A percentile compares a stretch with the other conserved stretches of the same genome.
Evolutionary conservation across 164 flowering plant genomes (phyloP).

Genomic region (Pachysandra terminalis): DNA sequence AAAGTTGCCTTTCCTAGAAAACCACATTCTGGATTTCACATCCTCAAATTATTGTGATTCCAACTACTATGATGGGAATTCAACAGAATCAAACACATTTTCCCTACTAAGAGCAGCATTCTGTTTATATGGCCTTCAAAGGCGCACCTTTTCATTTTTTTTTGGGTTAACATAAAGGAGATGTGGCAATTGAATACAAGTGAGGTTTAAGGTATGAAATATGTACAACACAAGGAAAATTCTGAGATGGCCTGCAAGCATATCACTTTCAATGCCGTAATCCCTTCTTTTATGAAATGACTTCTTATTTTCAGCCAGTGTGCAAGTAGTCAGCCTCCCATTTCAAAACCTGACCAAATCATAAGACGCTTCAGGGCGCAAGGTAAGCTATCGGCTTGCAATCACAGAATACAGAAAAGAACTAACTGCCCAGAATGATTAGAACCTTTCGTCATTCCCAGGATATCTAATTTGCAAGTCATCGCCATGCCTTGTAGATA

Average conservation of each 20-base stretch:
- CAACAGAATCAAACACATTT: no score
- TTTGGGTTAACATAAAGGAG: no score
- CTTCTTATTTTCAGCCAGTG: background rate
- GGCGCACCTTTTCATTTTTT: no score
- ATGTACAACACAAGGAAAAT: no score
- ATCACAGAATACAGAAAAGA: background rate
- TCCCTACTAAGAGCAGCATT: no score
- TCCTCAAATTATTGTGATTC: no score
- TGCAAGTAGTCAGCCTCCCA: background rate
- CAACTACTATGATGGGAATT: no score
- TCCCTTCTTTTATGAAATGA: background rate
- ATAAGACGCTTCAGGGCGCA: background rate
- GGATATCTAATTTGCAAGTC: background rate
- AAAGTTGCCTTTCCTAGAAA: no score
- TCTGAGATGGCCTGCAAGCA: background rate
- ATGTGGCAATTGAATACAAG: no score
- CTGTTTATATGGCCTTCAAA: no score
- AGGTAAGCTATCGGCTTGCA: background rate
- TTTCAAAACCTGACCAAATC: background rate
- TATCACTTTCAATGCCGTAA: background rate
- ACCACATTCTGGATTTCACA: no score
- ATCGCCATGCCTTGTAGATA: background rate
- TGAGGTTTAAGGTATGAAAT: no score
- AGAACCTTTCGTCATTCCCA: slow-evolving; percentile 1
- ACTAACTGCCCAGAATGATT: background rate